A percentile compares a stretch with the other conserved stretches of the same genome.
Evolutionary conservation across 1,139 yeast species (phyloP).

Genomic region (Kurtzmaniella quercitrusa): DNA sequence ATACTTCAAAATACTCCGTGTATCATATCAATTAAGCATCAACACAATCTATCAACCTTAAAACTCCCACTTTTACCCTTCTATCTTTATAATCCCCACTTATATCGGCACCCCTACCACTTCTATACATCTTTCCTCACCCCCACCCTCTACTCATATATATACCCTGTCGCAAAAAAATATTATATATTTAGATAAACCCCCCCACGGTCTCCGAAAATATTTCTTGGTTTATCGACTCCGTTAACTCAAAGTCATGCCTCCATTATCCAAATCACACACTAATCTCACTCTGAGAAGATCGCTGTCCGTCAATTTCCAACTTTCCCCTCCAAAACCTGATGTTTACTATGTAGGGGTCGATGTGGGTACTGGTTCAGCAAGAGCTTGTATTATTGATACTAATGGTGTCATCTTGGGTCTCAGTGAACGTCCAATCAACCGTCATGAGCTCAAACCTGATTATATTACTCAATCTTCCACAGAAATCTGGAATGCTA

Average conservation of each 20-base stretch:
- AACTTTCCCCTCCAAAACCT: slow-evolving; percentile 40
- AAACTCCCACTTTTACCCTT: too few species aligned
- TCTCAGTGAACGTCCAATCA: slow-evolving; percentile 72
- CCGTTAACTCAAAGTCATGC: slow-evolving; percentile 6
- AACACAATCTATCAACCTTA: too few species aligned
- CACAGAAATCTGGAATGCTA: slow-evolving; percentile 88
- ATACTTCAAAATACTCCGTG: too few species aligned
- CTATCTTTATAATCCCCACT: too few species aligned
- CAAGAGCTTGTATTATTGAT: slow-evolving; percentile 89
- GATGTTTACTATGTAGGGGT: slow-evolving; percentile 79
- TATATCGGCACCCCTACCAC: too few species aligned
- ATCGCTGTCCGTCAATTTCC: slow-evolving; percentile 34
- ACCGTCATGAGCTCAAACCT: slow-evolving; percentile 70
- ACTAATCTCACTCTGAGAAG: slow-evolving; percentile 39
- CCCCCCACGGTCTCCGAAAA: neutral
- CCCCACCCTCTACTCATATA: too few species aligned
- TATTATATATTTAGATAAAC: neutral
- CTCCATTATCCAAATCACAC: slow-evolving; percentile 24
- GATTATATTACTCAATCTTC: slow-evolving; percentile 79
- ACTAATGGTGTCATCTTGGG: slow-evolving; percentile 78
- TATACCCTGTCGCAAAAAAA: too few species aligned
- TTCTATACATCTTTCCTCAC: too few species aligned
- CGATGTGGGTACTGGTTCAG: slow-evolving; percentile 97
- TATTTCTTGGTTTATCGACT: neutral
- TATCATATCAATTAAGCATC: too few species aligned